Conservation (phyloP, 495 filamentous ascomycete species). For the Penicillium manginii region DNA sequence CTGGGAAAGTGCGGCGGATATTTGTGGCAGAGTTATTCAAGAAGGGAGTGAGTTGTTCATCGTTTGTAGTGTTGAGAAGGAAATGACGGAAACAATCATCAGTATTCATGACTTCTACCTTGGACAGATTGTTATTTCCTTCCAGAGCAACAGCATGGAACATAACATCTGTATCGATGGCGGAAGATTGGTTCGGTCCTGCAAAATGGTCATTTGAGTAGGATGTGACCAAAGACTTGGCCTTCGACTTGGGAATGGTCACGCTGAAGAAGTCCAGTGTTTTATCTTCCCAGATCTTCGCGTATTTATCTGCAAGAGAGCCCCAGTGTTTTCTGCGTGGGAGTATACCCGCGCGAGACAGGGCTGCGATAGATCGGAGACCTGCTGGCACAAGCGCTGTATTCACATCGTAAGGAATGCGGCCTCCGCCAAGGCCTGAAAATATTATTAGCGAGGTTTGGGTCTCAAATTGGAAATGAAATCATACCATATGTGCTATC, state of each 20-base stretch:
- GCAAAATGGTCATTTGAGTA: conserved; percentile 51
- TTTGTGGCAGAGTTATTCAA: conserved; percentile 59
- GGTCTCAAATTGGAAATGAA: background rate
- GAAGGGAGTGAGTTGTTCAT: conserved; percentile 58
- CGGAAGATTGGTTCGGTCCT: conserved; percentile 41
- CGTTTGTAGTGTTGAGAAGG: conserved; percentile 62
- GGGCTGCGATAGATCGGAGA: conserved; percentile 57
- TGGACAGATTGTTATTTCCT: conserved; percentile 51
- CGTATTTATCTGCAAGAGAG: conserved; percentile 49
- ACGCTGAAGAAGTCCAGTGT: conserved; percentile 61
- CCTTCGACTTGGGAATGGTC: conserved; percentile 41
- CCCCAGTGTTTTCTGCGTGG: conserved; percentile 52
- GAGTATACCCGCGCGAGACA: conserved; percentile 55
- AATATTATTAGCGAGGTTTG: background rate
- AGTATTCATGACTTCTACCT: conserved; percentile 64
- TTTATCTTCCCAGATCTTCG: conserved; percentile 65
- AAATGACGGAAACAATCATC: conserved; percentile 68
- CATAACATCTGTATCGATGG: conserved; percentile 48
- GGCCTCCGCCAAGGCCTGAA: conserved; percentile 60
- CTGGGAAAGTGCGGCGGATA: conserved; percentile 59
- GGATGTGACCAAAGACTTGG: conserved; percentile 46
- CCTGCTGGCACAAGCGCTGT: conserved; percentile 65
- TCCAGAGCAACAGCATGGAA: conserved; percentile 62
- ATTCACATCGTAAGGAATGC: conserved; percentile 69
- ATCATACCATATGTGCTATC: conserved; percentile 54